phyloP scores from a whole-genome alignment of 495 filamentous ascomycete species.

The Hypoxylon crocopeplum region DNA sequence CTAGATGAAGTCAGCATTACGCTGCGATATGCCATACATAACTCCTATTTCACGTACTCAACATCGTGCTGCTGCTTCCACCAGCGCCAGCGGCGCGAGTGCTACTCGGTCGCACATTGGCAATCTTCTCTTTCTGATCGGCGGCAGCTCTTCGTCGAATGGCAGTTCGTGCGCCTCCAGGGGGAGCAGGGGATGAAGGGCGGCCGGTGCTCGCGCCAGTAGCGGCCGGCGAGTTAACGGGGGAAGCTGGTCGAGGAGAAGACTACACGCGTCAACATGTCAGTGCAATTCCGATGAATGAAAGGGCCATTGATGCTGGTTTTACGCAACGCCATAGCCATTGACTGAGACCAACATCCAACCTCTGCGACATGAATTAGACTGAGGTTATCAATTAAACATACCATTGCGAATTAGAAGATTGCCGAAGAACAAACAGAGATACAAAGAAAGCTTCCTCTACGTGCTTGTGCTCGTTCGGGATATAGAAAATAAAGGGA shows the following conservation, averaged over 20 bases:
- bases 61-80: constrained; percentile 96
- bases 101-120: constrained; percentile 87
- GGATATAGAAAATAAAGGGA: constrained; percentile 18
- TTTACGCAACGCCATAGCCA: neutral
- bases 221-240: constrained; percentile 55
- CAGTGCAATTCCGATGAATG: constrained; percentile 6
- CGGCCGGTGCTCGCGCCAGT: constrained; percentile 73
- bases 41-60: constrained; percentile 64
- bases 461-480: neutral
- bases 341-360: neutral
- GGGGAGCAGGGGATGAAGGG: constrained; percentile 83
- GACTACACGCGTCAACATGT: constrained; percentile 57
- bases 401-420: constrained; percentile 27
- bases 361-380: constrained; percentile 1
- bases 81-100: constrained; percentile 94
- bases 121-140: constrained; percentile 92
- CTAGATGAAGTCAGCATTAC: constrained; percentile 44
- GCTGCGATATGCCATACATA: neutral
- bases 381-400: neutral
- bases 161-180: constrained; percentile 93
- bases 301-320: neutral
- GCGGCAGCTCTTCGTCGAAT: constrained; percentile 93
- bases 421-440: constrained; percentile 1
- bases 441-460: constrained; percentile 6
- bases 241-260: constrained; percentile 76